Evolutionary conservation across 768 basidiomycete genomes (phyloP), one percentile per base, ranked within the genome.

Genomic region (Suillus placidus): DNA sequence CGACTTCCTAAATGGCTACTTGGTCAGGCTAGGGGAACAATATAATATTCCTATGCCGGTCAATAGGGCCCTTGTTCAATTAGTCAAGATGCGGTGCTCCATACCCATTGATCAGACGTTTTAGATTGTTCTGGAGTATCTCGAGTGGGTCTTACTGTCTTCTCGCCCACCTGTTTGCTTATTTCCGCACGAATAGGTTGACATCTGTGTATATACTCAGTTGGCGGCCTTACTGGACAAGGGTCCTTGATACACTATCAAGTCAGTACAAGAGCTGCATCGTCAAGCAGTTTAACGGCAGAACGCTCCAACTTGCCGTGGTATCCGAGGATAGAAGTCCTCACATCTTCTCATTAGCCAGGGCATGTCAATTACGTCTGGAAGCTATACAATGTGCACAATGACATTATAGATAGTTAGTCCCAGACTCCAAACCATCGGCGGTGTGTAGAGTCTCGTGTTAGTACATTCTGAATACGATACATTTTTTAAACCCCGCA

Each of bases 1-100:
- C 30, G 85, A 90, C 20, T 92, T 80, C 71, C 81, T 97, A 71
- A 95, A 93, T 66, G 95, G 96, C 6, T 93, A 95, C 74, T 76
- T 99, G 58, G 72, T 88, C 35, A 77, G 79, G 9, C 77, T 94
- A 9, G 96, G 91, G 32, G 69, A 77, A 56, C 75, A 80, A 45
- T 84, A 89, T 69, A 78, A 80, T 7, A 79, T 95, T 37, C 75
- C 78, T 20, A 90, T 88, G 72, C 87, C 87, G 6, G 80, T 83
- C 32, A 91, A 82, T 64, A 74, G 81, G 2, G 78, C 81, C n/a
- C 79, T 93, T 56, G 72, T 82, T 43, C 79, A 87, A 61, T 79
- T 93, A 68, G 78, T 92, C 66, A 84, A 84, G 70, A 79, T 90
- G 82, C 85, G 88, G 61, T 75, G 76, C 47, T 71, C 75, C 14